These are phyloP conservation scores for Russula vinacea DNA, from an alignment of 768 basidiomycete genomes.

Conservation along the genomic window DNA sequence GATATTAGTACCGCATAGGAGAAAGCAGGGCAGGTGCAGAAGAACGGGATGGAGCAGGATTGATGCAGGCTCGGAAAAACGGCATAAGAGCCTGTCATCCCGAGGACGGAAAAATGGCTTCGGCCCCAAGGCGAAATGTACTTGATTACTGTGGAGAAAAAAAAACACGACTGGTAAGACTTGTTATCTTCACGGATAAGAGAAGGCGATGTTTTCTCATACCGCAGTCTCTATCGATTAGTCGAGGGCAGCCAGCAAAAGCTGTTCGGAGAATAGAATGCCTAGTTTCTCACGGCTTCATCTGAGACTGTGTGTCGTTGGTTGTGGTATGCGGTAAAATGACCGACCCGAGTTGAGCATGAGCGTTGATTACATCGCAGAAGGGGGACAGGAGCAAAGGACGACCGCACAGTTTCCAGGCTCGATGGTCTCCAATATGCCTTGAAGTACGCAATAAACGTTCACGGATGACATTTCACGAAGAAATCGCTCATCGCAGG, in stretches of 20 bases:
- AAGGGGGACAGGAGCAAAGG: background rate
- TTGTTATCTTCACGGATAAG: background rate
- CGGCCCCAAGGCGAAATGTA: constrained; percentile 57
- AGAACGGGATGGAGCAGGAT: constrained; percentile 42
- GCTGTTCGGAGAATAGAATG: constrained; percentile 57
- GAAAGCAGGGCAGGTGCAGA: constrained; percentile 77
- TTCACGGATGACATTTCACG: constrained; percentile 9
- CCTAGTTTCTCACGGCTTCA: constrained; percentile 54
- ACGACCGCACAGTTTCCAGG: constrained; percentile 37
- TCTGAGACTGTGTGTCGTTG: constrained; percentile 42
- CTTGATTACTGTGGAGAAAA: constrained; percentile 55
- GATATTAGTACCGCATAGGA: constrained; percentile 58
- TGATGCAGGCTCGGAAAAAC: constrained; percentile 50
- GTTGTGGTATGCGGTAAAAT: background rate
- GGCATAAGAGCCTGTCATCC: constrained; percentile 59
- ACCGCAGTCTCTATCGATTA: constrained; percentile 74
- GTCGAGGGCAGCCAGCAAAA: constrained; percentile 69
- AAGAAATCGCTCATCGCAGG: background rate
- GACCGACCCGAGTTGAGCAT: background rate
- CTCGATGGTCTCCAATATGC: constrained; percentile 34
- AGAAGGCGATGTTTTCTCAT: constrained; percentile 25
- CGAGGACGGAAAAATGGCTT: constrained; percentile 62
- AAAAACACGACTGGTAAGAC: background rate
- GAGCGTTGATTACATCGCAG: background rate
- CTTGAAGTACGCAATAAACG: constrained; percentile 18